Base-by-base conservation (phyloP, 768 basidiomycete species). In the Agaricus sinodeliciosus region DNA sequence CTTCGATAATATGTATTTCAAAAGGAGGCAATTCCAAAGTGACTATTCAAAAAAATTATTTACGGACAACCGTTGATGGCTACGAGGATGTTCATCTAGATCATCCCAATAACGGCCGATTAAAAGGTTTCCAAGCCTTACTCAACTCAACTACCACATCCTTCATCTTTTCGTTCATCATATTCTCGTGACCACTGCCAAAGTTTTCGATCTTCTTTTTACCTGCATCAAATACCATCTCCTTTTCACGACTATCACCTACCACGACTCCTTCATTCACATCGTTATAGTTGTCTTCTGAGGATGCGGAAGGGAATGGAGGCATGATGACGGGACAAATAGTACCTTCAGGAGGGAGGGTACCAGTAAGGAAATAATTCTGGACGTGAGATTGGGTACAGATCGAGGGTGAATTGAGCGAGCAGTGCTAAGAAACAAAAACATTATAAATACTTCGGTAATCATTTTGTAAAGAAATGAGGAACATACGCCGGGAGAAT, bases 291-390 rank as follows among this genome's bases (percentile, higher is more conserved):
- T 35, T 6, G 2, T 13, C 19, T 25, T 12, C 22, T 12, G 19
- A 16, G 5, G 37, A 9, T 5, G 25, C 5, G 25, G 35, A 18
- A 12, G 62, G 57, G 55, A 71, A 72, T 4, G 65, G 63, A 3
- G 60, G 46, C 15, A 53, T 55, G 16, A 67, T 57, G 3, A 69
- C 61, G 2, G 69, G 51, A 52, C 77, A 79, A 5, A 75, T 59
- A 3, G 72, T 75, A 5, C 65, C 73, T 7, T 63, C 61, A 9
- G 58, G 51, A 2, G 77, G 77, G 1, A 78, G 59, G 1, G 62
- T 67, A 2, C 77, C 76, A 8, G 69, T 50, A 1, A 61, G 48
- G 48, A 78, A 74, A 57, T 77, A 78, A 1, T 62, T 60, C 9
- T 67, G 64, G 27, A 79, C 60, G 53, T 69, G 55, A 34, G 55